Conservation (phyloP, 768 basidiomycete genomes). For the Hemileccinum impolitum region DNA sequence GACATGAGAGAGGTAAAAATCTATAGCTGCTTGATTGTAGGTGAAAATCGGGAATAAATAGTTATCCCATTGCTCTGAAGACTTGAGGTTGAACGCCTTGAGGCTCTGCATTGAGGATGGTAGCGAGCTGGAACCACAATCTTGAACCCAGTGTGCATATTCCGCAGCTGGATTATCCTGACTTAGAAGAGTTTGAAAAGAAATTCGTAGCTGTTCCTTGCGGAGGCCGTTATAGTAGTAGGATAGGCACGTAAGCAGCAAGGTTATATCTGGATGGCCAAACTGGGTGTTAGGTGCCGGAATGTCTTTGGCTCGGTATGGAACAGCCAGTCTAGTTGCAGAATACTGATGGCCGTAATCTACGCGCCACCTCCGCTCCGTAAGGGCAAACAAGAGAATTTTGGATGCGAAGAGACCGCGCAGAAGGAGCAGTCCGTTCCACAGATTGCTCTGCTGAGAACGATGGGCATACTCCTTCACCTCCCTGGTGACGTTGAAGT, state of each 20-base stretch:
- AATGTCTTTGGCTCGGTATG: constrained; percentile 35
- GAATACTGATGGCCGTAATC: no score
- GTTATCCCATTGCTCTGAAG: constrained; percentile 1
- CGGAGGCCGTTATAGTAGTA: neutral
- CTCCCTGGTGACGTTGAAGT: no score
- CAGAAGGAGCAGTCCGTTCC: no score
- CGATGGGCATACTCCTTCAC: no score
- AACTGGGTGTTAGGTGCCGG: constrained; percentile 32
- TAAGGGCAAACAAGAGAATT: no score
- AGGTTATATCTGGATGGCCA: constrained; percentile 33
- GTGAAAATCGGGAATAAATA: neutral
- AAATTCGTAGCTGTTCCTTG: neutral
- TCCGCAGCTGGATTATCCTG: neutral
- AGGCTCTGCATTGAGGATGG: neutral
- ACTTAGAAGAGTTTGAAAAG: neutral
- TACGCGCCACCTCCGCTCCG: no score
- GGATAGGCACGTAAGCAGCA: constrained; percentile 25
- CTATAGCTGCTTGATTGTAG: no score
- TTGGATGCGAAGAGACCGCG: no score
- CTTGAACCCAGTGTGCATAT: neutral
- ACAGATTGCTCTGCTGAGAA: no score
- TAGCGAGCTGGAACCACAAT: neutral
- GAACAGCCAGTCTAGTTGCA: constrained; percentile 31
- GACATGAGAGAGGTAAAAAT: no score
- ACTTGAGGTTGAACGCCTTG: neutral